Evolutionary conservation across 805 yeast species (phyloP).

Genomic region (Isabelozyma gotoi): DNA sequence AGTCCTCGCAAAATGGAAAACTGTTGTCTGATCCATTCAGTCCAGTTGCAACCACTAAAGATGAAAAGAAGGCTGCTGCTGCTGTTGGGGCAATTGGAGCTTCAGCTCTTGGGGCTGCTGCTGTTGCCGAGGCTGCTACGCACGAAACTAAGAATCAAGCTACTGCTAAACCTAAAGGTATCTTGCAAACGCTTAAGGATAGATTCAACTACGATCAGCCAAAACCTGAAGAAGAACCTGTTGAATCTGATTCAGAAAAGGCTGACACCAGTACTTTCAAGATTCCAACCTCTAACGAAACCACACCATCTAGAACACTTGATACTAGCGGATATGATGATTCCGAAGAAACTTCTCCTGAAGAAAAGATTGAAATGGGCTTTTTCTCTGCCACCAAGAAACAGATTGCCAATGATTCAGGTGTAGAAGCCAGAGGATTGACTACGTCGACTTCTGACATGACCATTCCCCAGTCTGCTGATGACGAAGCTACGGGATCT

Average conservation of each 20-base stretch:
- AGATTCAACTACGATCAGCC: constrained; percentile 18
- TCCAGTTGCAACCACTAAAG: not conserved
- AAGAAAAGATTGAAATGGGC: constrained; percentile 4
- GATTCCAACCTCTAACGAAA: constrained; percentile 26
- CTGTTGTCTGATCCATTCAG: constrained; percentile 15
- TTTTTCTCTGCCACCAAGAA: not conserved
- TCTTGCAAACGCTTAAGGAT: constrained; percentile 36
- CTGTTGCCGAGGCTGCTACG: constrained; percentile 6
- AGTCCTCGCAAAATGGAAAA: not conserved
- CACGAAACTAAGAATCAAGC: constrained; percentile 5
- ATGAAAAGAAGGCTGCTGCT: not conserved
- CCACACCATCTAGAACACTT: constrained; percentile 20
- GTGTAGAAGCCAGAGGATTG: not conserved
- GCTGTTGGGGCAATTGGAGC: constrained; percentile 4
- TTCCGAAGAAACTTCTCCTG: constrained; percentile 2
- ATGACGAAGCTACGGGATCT: not conserved
- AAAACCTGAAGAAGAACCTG: constrained; percentile 2
- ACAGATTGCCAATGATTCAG: not conserved
- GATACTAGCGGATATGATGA: constrained; percentile 9
- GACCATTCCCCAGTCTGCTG: not conserved
- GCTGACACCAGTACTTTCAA: constrained; percentile 17
- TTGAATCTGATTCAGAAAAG: constrained; percentile 7
- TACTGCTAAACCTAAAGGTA: constrained; percentile 21
- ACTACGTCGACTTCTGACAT: not conserved
- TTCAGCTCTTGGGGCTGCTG: constrained; percentile 8